Base-by-base conservation (phyloP, 2,329 filamentous ascomycete species). In the Aureobasidium sp. region DNA sequence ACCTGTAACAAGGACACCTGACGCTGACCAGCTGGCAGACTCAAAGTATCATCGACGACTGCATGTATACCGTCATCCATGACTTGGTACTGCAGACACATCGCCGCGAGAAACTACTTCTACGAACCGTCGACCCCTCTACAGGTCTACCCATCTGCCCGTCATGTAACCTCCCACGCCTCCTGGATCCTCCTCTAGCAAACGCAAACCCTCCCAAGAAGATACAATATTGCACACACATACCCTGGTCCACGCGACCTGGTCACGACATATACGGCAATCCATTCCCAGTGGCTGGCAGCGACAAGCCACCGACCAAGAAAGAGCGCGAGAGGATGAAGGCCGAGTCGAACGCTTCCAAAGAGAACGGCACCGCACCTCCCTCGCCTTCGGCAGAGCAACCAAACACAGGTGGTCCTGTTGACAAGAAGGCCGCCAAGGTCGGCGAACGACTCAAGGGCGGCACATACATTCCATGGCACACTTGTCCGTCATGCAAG, bases 221-320 rank as follows among this genome's bases (percentile, higher is more conserved):
- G 41, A 73, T 70, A 0, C 84, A 87, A 67, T 92, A 91, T 79
- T 93, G 89, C 81, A 90, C 89, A 74, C 86, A 86, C 66, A 85
- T 88, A 64, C 88, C 89, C 0, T 92, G 88, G 78, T 88, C 90
- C 64, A 84, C 89, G 67, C 87, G 89, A 71, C 80, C 85, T 2
- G 88, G 88, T 64, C 88, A 86, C 75, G 89, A 93, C 73, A 90
- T 92, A 66, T 91, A 91, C 74, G 89, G 88, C 56, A 90, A 91
- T 74, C 89, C 87, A 31, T 92, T 89, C 82, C 86, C 89, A 15
- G 86, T 85, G 20, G 87, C 87, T 25, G 64, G 64, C 7, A 83
- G 83, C 0, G 85, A 86, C 25, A 69, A 73, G 15, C 72, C 72
- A 0, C 82, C 87, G 64, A 88, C 88, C 64, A 89, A 89, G 78